Percentiles rank a stretch among this genome's conserved stretches.
phyloP scores from a whole-genome alignment of 2,329 filamentous ascomycete species.

The Xylariaceae sp. region DNA sequence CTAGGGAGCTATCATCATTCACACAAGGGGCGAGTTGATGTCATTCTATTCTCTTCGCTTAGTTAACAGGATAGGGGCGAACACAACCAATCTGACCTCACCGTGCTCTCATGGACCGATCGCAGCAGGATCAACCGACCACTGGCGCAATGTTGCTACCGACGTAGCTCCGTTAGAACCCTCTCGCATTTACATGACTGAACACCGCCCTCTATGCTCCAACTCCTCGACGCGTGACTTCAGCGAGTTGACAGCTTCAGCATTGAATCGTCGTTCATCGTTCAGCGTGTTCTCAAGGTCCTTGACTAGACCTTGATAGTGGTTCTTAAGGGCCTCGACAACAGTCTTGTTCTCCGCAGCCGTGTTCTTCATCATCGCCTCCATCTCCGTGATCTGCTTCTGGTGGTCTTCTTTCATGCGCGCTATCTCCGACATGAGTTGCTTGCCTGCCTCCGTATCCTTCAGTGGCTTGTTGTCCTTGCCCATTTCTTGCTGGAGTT shows the following conservation, averaged over 20 bases:
- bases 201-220: conserved; percentile 20
- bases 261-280: conserved; percentile 29
- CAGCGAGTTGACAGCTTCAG: conserved; percentile 24
- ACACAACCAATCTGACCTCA: neutral
- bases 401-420: conserved; percentile 51
- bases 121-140: neutral
- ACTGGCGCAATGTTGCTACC: neutral
- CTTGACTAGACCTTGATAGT: conserved; percentile 24
- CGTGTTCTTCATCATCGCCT: conserved; percentile 36
- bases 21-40: too few species aligned
- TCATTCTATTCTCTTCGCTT: too few species aligned
- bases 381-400: conserved; percentile 53
- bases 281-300: conserved; percentile 26
- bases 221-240: conserved; percentile 24
- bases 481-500: conserved; percentile 62
- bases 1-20: too few species aligned
- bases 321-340: conserved; percentile 26
- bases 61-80: too few species aligned
- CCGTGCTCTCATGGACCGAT: neutral
- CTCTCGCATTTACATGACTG: conserved; percentile 24
- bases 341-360: conserved; percentile 26
- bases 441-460: conserved; percentile 41
- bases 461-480: conserved; percentile 51
- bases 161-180: neutral
- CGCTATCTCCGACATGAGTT: conserved; percentile 53